Percentiles rank a stretch among this genome's conserved stretches.
These are phyloP conservation scores for Colletotrichum sp. DNA, from an alignment of 2,329 filamentous ascomycete species.

Conservation along the genomic window DNA sequence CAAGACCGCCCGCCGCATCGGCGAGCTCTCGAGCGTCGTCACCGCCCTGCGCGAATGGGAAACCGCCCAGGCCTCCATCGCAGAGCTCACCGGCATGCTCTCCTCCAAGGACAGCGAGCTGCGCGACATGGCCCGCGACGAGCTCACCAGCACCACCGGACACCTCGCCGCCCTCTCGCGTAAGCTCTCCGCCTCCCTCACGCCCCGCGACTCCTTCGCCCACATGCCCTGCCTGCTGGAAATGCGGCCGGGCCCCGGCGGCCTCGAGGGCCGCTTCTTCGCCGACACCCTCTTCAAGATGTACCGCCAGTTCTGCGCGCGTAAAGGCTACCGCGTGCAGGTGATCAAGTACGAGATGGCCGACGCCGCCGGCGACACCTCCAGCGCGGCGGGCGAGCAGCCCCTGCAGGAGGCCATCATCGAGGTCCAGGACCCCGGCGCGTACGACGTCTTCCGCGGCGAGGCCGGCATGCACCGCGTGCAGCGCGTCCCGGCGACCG, in stretches of 20 bases:
- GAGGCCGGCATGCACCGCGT: constrained; percentile 96
- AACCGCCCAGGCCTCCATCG: constrained; percentile 53
- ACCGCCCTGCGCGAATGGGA: constrained; percentile 65
- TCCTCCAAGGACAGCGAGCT: constrained; percentile 70
- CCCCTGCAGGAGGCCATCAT: constrained; percentile 87
- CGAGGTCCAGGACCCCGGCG: constrained; percentile 76
- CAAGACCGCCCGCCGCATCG: constrained; percentile 62
- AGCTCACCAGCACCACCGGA: constrained; percentile 70
- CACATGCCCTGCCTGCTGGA: constrained; percentile 90
- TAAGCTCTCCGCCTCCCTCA: constrained; percentile 76
- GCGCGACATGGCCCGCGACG: constrained; percentile 78
- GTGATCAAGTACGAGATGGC: constrained; percentile 82
- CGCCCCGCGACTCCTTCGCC: constrained; percentile 89
- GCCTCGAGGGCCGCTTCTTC: constrained; percentile 89
- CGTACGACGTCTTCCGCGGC: constrained; percentile 81
- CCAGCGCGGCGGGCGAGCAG: constrained; percentile 62
- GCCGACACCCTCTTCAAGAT: constrained; percentile 86
- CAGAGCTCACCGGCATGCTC: constrained; percentile 58
- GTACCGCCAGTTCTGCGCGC: constrained; percentile 82
- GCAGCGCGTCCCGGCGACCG: constrained; percentile 90
- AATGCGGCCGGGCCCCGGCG: constrained; percentile 89
- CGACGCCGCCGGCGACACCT: constrained; percentile 64
- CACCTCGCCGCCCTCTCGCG: constrained; percentile 68
- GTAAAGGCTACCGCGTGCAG: constrained; percentile 67
- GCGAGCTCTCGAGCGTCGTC: constrained; percentile 65